Evolutionary conservation across 148 eudicot species (phyloP), one percentile per base, ranked within the genome.

Genomic region (Persicaria tinctoria): DNA sequence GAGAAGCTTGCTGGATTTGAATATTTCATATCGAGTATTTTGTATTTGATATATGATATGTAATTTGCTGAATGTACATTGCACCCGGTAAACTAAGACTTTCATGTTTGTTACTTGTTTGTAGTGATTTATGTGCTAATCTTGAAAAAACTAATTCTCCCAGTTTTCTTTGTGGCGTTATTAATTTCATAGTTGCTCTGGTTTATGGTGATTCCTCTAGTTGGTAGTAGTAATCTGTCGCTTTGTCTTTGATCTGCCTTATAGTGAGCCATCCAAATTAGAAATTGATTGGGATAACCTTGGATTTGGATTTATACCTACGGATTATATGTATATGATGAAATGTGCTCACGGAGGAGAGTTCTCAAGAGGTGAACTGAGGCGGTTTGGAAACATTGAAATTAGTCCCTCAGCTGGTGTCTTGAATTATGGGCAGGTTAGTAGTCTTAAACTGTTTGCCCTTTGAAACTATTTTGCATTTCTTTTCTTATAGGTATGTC

Each of bases 241-340:
- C 55, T 47, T 50, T 14, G 32, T 74, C 53, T 78, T 75, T 72
- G 46, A 74, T 53, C 46, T 50, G 5, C 48, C 68, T 71, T 86
- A 75, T 73, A 83, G 83, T 74, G 84, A 82, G 53, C 55, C 88
- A 55, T 72, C 82, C 48, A 85, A 84, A 79, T 75, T 79, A 82
- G 91, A 92, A 54, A 78, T 95, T 79, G 97, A 95, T 62, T 95
- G 99, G 99, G 97, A 95, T 85, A 90, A 82, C 78, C 94, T 95
- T 69, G 97, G 96, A 45, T 95, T 95, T 86, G 87, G 92, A 54
- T 55, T 90, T 71, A 48, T 80, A 79, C 83, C 92, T 74, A 92
- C 99, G 10, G 99, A 95, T 84, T 90, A 89, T 77, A 95, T 95
- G 97, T 95, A 89, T 70, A 73, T 76, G 75, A 87, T 85, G 91